A percentile compares a stretch with the other conserved stretches of the same genome.
These are phyloP conservation scores for Tolypocladium guangdongense DNA, from an alignment of 2,329 filamentous ascomycete genomes.

Conservation along the genomic window DNA sequence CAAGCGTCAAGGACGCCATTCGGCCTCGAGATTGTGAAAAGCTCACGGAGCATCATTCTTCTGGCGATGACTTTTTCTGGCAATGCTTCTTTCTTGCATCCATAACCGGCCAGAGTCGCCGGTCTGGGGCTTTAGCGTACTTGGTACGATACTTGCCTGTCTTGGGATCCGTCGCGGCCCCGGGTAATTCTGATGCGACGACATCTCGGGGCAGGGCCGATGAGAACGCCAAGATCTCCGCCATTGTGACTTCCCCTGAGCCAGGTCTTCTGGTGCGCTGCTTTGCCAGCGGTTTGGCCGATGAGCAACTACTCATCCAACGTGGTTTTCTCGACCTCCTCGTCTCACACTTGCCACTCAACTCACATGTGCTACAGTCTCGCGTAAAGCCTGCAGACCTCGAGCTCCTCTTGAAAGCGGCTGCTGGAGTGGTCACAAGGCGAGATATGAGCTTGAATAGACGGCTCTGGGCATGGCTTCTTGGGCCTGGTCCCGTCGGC, in stretches of 20 bases:
- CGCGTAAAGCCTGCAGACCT: slow-evolving; percentile 65
- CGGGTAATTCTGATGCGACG: slow-evolving; percentile 3
- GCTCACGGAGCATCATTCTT: slow-evolving; percentile 41
- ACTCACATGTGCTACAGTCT: slow-evolving; percentile 69
- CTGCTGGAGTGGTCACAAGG: slow-evolving; percentile 75
- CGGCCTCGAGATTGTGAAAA: slow-evolving; percentile 40
- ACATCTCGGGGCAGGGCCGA: slow-evolving; percentile 3
- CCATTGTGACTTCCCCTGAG: slow-evolving; percentile 75
- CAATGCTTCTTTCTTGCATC: slow-evolving; percentile 92
- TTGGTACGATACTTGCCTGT: slow-evolving; percentile 64
- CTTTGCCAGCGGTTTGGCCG: slow-evolving; percentile 79
- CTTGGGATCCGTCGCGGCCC: slow-evolving; percentile 10
- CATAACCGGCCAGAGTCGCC: slow-evolving; percentile 77
- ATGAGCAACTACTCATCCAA: slow-evolving; percentile 85
- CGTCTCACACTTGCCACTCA: slow-evolving; percentile 78
- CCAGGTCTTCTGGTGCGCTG: slow-evolving; percentile 83
- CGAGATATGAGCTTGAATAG: slow-evolving; percentile 96
- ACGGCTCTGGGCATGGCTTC: slow-evolving; percentile 89
- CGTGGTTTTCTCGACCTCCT: slow-evolving; percentile 87
- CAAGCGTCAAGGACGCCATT: slow-evolving; percentile 63
- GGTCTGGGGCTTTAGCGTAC: slow-evolving; percentile 81
- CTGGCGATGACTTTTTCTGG: slow-evolving; percentile 86
- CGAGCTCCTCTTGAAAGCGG: slow-evolving; percentile 70
- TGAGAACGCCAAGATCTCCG: slow-evolving; percentile 35
- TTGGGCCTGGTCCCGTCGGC: slow-evolving; percentile 59